These are phyloP conservation scores for Alternaria novae-zelandiae DNA, from an alignment of 2,329 filamentous ascomycete species.

Conservation along the genomic window DNA sequence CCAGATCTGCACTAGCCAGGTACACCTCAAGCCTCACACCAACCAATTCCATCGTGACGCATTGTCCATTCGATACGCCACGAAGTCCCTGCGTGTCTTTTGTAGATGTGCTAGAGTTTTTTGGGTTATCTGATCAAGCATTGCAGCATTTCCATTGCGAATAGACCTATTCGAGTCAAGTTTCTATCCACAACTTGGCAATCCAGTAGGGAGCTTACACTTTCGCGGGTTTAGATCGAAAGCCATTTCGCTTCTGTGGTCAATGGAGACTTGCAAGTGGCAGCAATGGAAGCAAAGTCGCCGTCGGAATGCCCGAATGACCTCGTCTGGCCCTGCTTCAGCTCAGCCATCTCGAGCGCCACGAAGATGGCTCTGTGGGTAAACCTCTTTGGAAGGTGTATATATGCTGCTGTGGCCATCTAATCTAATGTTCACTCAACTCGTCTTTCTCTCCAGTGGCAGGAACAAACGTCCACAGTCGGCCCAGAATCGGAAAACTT, in stretches of 20 bases:
- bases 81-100: not conserved
- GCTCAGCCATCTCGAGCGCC: not conserved
- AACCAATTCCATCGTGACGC: not conserved
- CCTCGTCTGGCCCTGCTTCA: not conserved
- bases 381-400: not conserved
- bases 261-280: not conserved
- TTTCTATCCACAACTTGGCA: not conserved
- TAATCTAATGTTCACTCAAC: not conserved
- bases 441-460: not conserved
- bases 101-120: not conserved
- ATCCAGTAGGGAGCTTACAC: not conserved
- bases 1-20: slow-evolving; percentile 1
- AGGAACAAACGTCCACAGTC: not conserved
- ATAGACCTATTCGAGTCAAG: not conserved
- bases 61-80: slow-evolving; percentile 1
- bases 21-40: not conserved
- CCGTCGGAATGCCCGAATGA: not conserved
- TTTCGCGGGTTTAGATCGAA: not conserved
- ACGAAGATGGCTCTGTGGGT: not conserved
- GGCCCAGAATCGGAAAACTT: not conserved
- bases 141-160: not conserved
- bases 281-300: not conserved
- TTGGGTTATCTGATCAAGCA: not conserved
- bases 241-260: not conserved
- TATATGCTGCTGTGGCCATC: not conserved